A percentile compares a stretch with the other conserved stretches of the same genome.
phyloP scores from a whole-genome alignment of 805 yeast species.

The Metschnikowia picachoensis region DNA sequence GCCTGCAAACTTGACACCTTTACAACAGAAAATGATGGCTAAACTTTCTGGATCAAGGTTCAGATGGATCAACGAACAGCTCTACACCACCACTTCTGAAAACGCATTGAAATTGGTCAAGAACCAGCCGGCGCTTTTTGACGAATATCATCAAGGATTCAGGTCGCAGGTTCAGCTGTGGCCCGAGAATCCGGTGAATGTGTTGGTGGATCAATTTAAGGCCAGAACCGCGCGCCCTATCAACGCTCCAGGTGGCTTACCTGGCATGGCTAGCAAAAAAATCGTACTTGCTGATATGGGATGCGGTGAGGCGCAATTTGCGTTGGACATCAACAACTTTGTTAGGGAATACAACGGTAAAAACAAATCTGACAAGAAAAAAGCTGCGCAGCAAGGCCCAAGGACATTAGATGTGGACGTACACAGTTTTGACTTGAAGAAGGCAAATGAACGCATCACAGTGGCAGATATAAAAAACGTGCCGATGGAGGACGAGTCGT shows the following conservation, averaged over 20 bases:
- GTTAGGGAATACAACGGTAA: constrained; percentile 29
- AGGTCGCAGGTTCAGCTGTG: constrained; percentile 91
- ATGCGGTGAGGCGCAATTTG: constrained; percentile 93
- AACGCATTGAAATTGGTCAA: constrained; percentile 69
- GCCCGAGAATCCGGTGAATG: constrained; percentile 99
- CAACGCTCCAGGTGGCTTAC: constrained; percentile 95
- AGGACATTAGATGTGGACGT: constrained; percentile 52
- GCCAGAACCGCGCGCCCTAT: constrained; percentile 59
- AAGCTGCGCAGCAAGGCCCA: constrained; percentile 25
- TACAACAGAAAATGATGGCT: constrained; percentile 94
- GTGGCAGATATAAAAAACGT: constrained; percentile 96
- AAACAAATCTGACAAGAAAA: constrained; percentile 28
- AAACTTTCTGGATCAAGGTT: constrained; percentile 93
- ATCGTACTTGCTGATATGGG: constrained; percentile 97
- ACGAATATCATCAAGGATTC: constrained; percentile 94
- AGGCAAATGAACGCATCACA: constrained; percentile 83
- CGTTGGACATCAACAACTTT: constrained; percentile 58
- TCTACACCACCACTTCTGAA: constrained; percentile 82
- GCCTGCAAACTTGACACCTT: constrained; percentile 63
- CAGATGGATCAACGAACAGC: constrained; percentile 96
- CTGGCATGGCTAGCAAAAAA: constrained; percentile 59
- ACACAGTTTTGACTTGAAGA: constrained; percentile 88
- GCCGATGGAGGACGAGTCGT: constrained; percentile 75
- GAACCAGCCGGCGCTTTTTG: constrained; percentile 83
- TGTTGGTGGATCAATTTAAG: constrained; percentile 70